Evolutionary conservation across 2,329 filamentous ascomycete species (phyloP).

Genomic region (Diplodia corticola): DNA sequence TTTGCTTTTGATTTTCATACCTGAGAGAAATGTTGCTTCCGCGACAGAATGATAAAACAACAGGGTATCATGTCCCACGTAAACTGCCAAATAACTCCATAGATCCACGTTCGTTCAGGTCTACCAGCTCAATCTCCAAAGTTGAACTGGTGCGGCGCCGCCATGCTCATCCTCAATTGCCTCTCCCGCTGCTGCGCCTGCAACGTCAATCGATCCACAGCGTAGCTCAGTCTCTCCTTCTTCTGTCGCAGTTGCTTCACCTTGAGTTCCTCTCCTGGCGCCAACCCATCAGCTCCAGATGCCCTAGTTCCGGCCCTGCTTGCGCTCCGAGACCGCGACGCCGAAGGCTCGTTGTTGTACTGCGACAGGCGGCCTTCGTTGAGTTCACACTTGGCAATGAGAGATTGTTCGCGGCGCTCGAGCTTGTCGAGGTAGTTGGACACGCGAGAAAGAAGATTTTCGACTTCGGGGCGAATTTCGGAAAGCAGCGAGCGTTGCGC

Average conservation of each 20-base stretch:
- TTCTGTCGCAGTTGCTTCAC: slow-evolving; percentile 73
- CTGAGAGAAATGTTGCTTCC: not conserved
- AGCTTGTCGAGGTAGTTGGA: slow-evolving; percentile 80
- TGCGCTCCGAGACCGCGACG: slow-evolving; percentile 14
- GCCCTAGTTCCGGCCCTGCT: slow-evolving; percentile 26
- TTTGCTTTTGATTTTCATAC: not conserved
- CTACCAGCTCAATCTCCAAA: not conserved
- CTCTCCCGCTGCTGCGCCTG: slow-evolving; percentile 78
- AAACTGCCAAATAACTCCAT: not conserved
- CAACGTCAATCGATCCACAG: slow-evolving; percentile 80
- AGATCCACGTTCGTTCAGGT: not conserved
- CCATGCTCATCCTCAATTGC: slow-evolving; percentile 73
- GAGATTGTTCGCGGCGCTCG: slow-evolving; percentile 76
- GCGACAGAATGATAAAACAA: not conserved
- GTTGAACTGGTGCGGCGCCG: slow-evolving; percentile 47
- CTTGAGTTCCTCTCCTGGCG: slow-evolving; percentile 54
- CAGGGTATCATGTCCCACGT: not conserved
- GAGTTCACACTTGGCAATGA: slow-evolving; percentile 79
- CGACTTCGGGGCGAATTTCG: slow-evolving; percentile 86
- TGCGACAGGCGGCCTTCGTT: slow-evolving; percentile 70
- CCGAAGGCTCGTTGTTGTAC: slow-evolving; percentile 34
- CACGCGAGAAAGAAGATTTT: slow-evolving; percentile 76
- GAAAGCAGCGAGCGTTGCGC: slow-evolving; percentile 83
- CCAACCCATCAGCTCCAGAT: slow-evolving; percentile 31
- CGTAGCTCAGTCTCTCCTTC: slow-evolving; percentile 82